A percentile compares a stretch with the other conserved stretches of the same genome.
Evolutionary conservation across 768 basidiomycete species (phyloP).

Genomic region (Podaxis sp.): DNA sequence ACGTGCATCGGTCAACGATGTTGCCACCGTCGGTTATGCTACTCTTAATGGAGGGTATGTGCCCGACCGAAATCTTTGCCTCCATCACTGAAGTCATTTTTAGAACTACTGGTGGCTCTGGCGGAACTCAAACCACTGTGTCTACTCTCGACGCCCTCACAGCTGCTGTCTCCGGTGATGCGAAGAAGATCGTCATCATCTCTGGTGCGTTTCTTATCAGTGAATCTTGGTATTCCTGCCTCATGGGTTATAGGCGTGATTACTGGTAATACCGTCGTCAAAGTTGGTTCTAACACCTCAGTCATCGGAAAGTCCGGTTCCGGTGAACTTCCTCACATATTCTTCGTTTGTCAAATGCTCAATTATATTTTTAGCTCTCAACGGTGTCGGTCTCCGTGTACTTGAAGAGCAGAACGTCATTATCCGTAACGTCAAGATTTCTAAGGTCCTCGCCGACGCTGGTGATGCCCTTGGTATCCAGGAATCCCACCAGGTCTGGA

Average conservation of each 20-base stretch:
- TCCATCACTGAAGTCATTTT: neutral
- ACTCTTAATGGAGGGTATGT: slow-evolving; percentile 37
- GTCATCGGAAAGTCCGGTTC: slow-evolving; percentile 41
- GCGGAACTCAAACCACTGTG: slow-evolving; percentile 43
- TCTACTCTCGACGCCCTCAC: slow-evolving; percentile 41
- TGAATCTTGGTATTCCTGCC: neutral
- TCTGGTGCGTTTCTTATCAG: slow-evolving; percentile 27
- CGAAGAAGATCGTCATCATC: slow-evolving; percentile 45
- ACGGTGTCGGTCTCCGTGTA: slow-evolving; percentile 46
- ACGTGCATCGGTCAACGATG: slow-evolving; percentile 36
- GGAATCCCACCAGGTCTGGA: slow-evolving; percentile 38
- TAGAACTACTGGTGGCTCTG: slow-evolving; percentile 45
- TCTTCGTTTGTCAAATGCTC: neutral
- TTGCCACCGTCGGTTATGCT: slow-evolving; percentile 40
- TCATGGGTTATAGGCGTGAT: slow-evolving; percentile 33
- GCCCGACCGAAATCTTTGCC: neutral
- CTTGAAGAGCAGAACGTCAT: slow-evolving; percentile 44
- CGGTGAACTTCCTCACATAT: slow-evolving; percentile 21
- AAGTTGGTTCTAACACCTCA: slow-evolving; percentile 44
- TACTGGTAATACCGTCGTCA: slow-evolving; percentile 42
- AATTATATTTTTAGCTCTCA: slow-evolving; percentile 31
- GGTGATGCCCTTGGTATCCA: slow-evolving; percentile 49
- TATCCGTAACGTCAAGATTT: slow-evolving; percentile 49
- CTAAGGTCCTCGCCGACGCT: slow-evolving; percentile 43
- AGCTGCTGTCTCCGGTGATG: slow-evolving; percentile 38